Conservation (phyloP, 129 eudicot genomes). For the Saposhnikovia divaricata region DNA sequence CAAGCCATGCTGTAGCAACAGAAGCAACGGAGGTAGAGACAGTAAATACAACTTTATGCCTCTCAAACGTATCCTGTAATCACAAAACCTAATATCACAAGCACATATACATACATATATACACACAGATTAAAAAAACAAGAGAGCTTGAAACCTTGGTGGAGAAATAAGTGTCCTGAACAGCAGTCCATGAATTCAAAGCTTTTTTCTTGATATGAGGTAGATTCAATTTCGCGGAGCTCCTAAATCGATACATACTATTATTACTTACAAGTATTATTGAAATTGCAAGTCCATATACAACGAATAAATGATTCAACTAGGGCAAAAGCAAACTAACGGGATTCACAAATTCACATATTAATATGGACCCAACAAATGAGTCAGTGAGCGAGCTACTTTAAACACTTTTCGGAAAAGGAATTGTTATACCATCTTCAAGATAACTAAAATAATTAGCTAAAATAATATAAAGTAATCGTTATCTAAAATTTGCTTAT, state of each 20-base stretch:
- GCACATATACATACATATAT: background rate
- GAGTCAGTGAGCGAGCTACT: too few relatives aligned
- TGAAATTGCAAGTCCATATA: too few relatives aligned
- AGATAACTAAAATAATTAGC: too few relatives aligned
- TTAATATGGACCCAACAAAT: too few relatives aligned
- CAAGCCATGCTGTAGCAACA: slow-evolving; percentile 80
- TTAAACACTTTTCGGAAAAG: too few relatives aligned
- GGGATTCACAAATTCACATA: too few relatives aligned
- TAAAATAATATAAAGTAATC: too few relatives aligned
- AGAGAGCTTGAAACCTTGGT: slow-evolving; percentile 47
- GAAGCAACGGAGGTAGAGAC: slow-evolving; percentile 76
- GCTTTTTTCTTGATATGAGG: slow-evolving; percentile 54
- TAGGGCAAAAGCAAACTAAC: too few relatives aligned
- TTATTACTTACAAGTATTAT: too few relatives aligned
- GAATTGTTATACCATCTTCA: too few relatives aligned
- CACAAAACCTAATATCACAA: slow-evolving; percentile 4
- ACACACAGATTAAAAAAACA: background rate
- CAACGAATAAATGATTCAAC: too few relatives aligned
- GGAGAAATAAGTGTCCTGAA: slow-evolving; percentile 68
- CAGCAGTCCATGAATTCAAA: slow-evolving; percentile 61
- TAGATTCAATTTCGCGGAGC: slow-evolving; percentile 23
- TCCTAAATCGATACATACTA: slow-evolving; percentile 47
- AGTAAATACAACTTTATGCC: slow-evolving; percentile 89
- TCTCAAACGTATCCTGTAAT: slow-evolving; percentile 86
- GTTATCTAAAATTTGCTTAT: too few relatives aligned